Conservation (phyloP, 306 rosid species). For the Glycine tomentella region DNA sequence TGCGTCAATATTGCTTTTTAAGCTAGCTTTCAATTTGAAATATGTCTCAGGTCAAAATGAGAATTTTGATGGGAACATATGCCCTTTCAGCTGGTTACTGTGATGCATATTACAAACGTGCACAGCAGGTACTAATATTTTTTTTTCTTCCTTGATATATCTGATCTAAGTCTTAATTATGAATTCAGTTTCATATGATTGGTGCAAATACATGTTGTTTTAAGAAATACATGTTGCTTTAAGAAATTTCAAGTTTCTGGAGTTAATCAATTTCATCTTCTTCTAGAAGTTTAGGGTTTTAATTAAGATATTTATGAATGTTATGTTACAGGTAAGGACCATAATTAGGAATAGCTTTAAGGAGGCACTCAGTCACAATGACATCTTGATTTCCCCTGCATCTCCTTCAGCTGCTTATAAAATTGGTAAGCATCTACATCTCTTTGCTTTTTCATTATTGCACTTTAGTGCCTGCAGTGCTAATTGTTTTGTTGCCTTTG, state of each 20-base stretch:
- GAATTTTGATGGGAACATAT: constrained; percentile 94
- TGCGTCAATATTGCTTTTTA: constrained; percentile 21
- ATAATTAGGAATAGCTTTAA: constrained; percentile 86
- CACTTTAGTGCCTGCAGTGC: not conserved
- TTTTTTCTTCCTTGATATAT: constrained; percentile 20
- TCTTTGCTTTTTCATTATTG: constrained; percentile 32
- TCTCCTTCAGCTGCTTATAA: constrained; percentile 95
- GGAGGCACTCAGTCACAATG: constrained; percentile 80
- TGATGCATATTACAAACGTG: constrained; percentile 98
- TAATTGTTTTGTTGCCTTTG: constrained; percentile 44
- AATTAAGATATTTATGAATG: constrained; percentile 42
- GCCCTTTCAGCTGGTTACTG: constrained; percentile 99
- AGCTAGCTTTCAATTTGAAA: constrained; percentile 18
- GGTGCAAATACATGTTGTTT: constrained; percentile 32
- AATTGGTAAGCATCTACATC: constrained; percentile 65
- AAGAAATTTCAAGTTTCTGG: constrained; percentile 10
- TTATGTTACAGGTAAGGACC: constrained; percentile 85
- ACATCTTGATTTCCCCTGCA: constrained; percentile 93
- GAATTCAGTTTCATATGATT: constrained; percentile 33
- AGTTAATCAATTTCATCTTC: constrained; percentile 17
- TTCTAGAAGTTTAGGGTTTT: constrained; percentile 24
- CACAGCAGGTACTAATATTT: constrained; percentile 82
- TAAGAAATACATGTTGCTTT: constrained; percentile 31
- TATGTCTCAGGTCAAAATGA: constrained; percentile 87
- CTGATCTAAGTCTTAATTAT: constrained; percentile 2